A percentile compares a stretch with the other conserved stretches of the same genome.
Conservation (phyloP, 768 basidiomycete species). For the Pleurotus djamor region DNA sequence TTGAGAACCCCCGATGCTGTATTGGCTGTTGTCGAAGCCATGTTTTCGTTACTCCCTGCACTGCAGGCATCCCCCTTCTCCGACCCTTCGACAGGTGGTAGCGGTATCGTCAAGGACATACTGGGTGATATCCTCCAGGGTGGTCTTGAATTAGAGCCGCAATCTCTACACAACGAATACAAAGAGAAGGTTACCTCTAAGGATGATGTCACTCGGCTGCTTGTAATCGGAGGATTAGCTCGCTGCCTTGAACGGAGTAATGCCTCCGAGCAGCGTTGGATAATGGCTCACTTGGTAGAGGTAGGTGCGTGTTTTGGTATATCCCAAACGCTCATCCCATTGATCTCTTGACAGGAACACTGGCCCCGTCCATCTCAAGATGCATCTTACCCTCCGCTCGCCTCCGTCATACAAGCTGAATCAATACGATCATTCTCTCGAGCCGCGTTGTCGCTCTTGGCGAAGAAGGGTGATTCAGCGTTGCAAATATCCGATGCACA, state of each 20-base stretch:
- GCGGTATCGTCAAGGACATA: slow-evolving; percentile 34
- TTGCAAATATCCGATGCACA: slow-evolving; percentile 9
- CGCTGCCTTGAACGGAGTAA: slow-evolving; percentile 50
- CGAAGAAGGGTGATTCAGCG: slow-evolving; percentile 12
- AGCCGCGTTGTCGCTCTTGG: slow-evolving; percentile 25
- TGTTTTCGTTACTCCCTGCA: slow-evolving; percentile 48
- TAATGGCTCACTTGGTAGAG: slow-evolving; percentile 47
- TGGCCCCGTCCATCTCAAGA: slow-evolving; percentile 39
- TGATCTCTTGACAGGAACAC: slow-evolving; percentile 34
- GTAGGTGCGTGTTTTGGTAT: slow-evolving; percentile 25
- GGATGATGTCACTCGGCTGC: slow-evolving; percentile 32
- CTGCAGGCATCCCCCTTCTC: slow-evolving; percentile 25
- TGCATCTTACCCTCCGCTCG: slow-evolving; percentile 37
- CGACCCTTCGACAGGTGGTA: slow-evolving; percentile 24
- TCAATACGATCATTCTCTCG: slow-evolving; percentile 40
- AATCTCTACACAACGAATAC: slow-evolving; percentile 50
- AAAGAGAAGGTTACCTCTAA: slow-evolving; percentile 33
- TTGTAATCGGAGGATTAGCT: slow-evolving; percentile 47
- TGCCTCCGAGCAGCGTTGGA: slow-evolving; percentile 43
- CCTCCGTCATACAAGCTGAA: slow-evolving; percentile 43
- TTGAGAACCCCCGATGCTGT: slow-evolving; percentile 43
- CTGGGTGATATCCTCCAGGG: slow-evolving; percentile 44
- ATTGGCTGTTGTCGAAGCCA: slow-evolving; percentile 47
- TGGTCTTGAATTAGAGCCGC: slow-evolving; percentile 42
- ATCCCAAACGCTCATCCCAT: not conserved